Evolutionary conservation across 768 basidiomycete genomes (phyloP).

Genomic region (Nidularia sp.): DNA sequence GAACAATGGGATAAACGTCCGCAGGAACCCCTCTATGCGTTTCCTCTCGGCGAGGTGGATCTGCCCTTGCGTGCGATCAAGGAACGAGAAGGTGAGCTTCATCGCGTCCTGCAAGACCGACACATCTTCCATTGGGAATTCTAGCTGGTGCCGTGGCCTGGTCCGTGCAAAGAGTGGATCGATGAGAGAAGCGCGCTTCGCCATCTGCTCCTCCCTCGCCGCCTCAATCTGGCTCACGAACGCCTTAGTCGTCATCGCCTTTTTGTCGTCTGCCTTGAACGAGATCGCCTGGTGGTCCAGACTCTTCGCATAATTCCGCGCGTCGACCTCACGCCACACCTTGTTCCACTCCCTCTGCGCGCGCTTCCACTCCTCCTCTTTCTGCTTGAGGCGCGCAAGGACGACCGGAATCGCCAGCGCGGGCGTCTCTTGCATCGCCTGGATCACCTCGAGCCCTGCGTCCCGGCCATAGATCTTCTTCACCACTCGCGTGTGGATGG

Average conservation of each 20-base stretch:
- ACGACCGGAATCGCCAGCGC: slow-evolving; percentile 87
- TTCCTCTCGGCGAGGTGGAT: slow-evolving; percentile 69
- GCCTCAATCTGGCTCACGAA: slow-evolving; percentile 85
- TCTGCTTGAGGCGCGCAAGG: slow-evolving; percentile 83
- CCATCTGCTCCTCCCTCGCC: slow-evolving; percentile 76
- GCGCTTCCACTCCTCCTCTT: slow-evolving; percentile 98
- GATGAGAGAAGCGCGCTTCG: slow-evolving; percentile 61
- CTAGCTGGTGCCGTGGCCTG: slow-evolving; percentile 72
- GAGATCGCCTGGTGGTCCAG: slow-evolving; percentile 90
- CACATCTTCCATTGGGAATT: slow-evolving; percentile 70
- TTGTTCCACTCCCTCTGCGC: slow-evolving; percentile 99
- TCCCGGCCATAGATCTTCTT: slow-evolving; percentile 97
- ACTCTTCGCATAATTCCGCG: slow-evolving; percentile 88
- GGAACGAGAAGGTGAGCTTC: slow-evolving; percentile 85
- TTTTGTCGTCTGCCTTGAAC: slow-evolving; percentile 91
- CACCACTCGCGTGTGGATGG: slow-evolving; percentile 88
- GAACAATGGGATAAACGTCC: slow-evolving; percentile 73
- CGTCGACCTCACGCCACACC: slow-evolving; percentile 96
- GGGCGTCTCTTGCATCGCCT: slow-evolving; percentile 91
- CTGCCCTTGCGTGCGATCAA: slow-evolving; percentile 84
- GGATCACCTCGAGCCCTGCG: slow-evolving; percentile 74
- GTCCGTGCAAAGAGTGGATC: slow-evolving; percentile 58
- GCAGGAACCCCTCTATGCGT: slow-evolving; percentile 77
- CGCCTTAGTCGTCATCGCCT: slow-evolving; percentile 66
- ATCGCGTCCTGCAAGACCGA: slow-evolving; percentile 80